Base-by-base conservation (phyloP, 169 alveolate species). In the Cryptosporidium sp. region DNA sequence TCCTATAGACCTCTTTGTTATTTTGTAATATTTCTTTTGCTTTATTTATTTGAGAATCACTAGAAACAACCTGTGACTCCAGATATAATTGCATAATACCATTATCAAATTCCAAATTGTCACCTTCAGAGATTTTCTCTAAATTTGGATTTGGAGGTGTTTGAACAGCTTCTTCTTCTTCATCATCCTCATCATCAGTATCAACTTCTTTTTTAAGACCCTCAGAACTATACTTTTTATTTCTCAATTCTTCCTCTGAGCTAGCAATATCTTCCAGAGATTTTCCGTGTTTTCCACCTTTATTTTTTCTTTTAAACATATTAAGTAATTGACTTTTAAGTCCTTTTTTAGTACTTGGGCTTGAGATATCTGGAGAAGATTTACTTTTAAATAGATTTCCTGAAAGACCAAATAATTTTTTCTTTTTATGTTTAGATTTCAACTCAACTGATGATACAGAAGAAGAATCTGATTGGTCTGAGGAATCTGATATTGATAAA, bases 61-160 rank as follows among this genome's bases (percentile, higher is more conserved):
- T 60, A 9, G 86, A 56, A 10, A 14, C 16, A n/a, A 62, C 52
- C 31, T 73, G 69, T 1, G 86, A 56, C 14, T 73, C 86, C 58
- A 73, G 31, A 73, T 73, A 73, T 29, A 73, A 10, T 10, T 18
- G 44, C 70, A 73, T 56, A 12, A 73, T 33, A 3, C 68, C 53
- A 21, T 3, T 0, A 29, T 51, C 86, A 73, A 52, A 73, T n/a
- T 21, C 9, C 4, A 29, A 14, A 18, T 21, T 0, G 3, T 14
- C 86, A 2, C 7, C 72, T 31, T 21, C 31, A 10, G 2, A n/a
- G n/a, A 73, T 35, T 6, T 53, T 52, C 8, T 69, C 62, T 9
- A 45, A 5, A 8, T 21, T 69, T 42, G 84, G 62, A 42, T 69
- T 69, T 69, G 65, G 62, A 23, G 84, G 65, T 29, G 0, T 45